Conservation (phyloP, 108 stramenopile genomes). For the Discostella stelligeroides region DNA sequence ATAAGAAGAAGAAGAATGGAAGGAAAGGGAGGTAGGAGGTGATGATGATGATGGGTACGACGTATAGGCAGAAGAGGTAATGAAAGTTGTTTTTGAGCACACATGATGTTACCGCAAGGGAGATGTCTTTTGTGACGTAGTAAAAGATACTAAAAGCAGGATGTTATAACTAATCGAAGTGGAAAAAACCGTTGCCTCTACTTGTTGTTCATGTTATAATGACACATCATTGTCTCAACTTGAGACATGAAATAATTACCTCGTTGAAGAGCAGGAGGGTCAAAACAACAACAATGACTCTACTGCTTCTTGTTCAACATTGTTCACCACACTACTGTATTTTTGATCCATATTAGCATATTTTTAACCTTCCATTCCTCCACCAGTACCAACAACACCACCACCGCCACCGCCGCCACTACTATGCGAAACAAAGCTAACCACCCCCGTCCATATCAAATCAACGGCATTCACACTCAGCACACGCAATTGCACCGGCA, state of each 20-base stretch:
- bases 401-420: background rate
- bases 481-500: constrained; percentile 66
- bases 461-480: constrained; percentile 76
- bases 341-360: too few relatives aligned
- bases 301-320: too few relatives aligned
- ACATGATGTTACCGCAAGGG: too few relatives aligned
- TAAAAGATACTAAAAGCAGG: too few relatives aligned
- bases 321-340: too few relatives aligned
- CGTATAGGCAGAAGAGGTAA: background rate
- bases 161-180: too few relatives aligned
- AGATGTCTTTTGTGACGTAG: too few relatives aligned
- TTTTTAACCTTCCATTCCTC: too few relatives aligned
- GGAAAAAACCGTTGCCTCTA: too few relatives aligned
- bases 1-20: background rate
- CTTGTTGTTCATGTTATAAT: too few relatives aligned
- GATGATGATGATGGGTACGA: too few relatives aligned
- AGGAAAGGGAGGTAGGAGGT: background rate
- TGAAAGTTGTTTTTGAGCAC: too few relatives aligned
- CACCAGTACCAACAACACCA: background rate
- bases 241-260: background rate
- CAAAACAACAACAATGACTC: constrained; percentile 2
- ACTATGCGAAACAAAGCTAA: constrained; percentile 71
- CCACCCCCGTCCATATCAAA: constrained; percentile 73
- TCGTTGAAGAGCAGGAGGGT: background rate
- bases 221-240: background rate